phyloP scores from a whole-genome alignment of 1,139 yeast genomes.

The Candida gigantensis region DNA sequence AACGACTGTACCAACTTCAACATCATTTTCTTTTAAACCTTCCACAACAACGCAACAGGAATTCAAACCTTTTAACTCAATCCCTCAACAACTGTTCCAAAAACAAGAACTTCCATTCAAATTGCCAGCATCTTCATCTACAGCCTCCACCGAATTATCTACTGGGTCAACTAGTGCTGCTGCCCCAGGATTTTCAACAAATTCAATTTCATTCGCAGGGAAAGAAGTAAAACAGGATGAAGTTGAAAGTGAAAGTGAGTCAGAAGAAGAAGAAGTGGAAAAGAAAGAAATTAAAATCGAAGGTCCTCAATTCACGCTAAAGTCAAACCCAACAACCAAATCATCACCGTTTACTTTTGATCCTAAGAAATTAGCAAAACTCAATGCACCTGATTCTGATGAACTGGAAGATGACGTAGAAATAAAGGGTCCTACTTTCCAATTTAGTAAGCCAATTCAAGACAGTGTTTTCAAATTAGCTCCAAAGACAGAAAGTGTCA shows the following conservation, averaged over 20 bases:
- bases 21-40: constrained; percentile 6
- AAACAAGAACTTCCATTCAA: too few species aligned
- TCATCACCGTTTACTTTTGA: constrained; percentile 60
- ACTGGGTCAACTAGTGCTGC: constrained; percentile 4
- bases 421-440: constrained; percentile 67
- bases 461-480: constrained; percentile 51
- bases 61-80: too few species aligned
- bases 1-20: background rate
- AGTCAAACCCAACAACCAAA: constrained; percentile 53
- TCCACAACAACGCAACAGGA: constrained; percentile 1
- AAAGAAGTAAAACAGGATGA: constrained; percentile 10
- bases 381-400: constrained; percentile 36
- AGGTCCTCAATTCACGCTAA: constrained; percentile 66
- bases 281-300: constrained; percentile 49
- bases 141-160: too few species aligned
- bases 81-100: background rate
- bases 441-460: constrained; percentile 48
- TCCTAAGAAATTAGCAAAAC: constrained; percentile 42
- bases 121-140: background rate
- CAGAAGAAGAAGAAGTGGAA: constrained; percentile 37
- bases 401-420: constrained; percentile 58
- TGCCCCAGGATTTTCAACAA: constrained; percentile 3
- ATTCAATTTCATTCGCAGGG: constrained; percentile 5
- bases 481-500: background rate
- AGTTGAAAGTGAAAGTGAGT: constrained; percentile 30